These are phyloP conservation scores for Cladophialophora yegresii DNA, from an alignment of 2,329 filamentous ascomycete species.

Conservation along the genomic window DNA sequence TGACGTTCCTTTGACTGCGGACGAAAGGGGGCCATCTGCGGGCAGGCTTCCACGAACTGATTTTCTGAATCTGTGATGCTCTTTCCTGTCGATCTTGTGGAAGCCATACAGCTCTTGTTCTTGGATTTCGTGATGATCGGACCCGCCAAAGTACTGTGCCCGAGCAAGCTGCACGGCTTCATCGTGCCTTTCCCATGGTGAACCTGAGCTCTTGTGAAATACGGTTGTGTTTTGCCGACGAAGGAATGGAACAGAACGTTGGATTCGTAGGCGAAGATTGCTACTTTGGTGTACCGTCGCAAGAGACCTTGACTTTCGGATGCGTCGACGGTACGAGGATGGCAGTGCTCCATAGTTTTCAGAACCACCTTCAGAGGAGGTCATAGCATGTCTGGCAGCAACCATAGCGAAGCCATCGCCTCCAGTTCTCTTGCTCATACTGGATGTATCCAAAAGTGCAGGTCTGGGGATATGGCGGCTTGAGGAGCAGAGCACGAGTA, in stretches of 20 bases:
- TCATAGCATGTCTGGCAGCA: slow-evolving; percentile 15
- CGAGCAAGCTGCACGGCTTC: slow-evolving; percentile 48
- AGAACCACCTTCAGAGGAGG: slow-evolving; percentile 27
- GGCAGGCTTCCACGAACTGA: slow-evolving; percentile 26
- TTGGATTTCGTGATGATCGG: slow-evolving; percentile 1
- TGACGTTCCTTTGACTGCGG: slow-evolving; percentile 37
- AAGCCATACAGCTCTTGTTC: slow-evolving; percentile 1
- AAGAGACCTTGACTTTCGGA: slow-evolving; percentile 50
- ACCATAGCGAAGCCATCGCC: slow-evolving; percentile 18
- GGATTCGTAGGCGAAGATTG: slow-evolving; percentile 37
- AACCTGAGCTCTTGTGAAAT: slow-evolving; percentile 30
- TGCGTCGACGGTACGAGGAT: slow-evolving; percentile 49
- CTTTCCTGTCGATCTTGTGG: neutral
- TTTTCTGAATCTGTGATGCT: slow-evolving; percentile 28
- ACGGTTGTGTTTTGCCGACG: slow-evolving; percentile 37
- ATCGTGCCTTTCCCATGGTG: slow-evolving; percentile 38
- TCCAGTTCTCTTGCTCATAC: slow-evolving; percentile 18
- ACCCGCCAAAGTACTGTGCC: slow-evolving; percentile 42
- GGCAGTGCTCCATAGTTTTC: slow-evolving; percentile 44
- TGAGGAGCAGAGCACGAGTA: neutral
- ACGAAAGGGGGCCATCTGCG: neutral
- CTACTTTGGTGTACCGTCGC: slow-evolving; percentile 14
- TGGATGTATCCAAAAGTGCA: slow-evolving; percentile 26
- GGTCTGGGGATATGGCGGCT: slow-evolving; percentile 15
- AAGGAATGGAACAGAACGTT: slow-evolving; percentile 49